Evolutionary conservation across 2,329 filamentous ascomycete species (phyloP), one percentile per base, ranked within the genome.

Genomic region (Aspergillus sp.): DNA sequence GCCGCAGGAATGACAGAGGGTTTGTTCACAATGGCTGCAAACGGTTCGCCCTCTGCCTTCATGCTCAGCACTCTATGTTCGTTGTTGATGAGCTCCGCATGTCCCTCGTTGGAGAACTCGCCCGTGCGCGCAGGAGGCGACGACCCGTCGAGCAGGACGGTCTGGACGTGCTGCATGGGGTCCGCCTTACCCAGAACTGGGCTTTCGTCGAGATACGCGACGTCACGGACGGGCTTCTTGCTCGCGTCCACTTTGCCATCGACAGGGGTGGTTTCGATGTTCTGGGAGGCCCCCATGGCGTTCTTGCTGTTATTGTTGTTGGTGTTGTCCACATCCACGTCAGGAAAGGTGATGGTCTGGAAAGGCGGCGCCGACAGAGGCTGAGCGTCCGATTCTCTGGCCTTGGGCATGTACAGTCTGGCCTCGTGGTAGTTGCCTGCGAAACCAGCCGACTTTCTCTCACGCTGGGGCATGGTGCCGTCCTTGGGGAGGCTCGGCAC

Each of bases 101-200:
- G 56, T 21, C 56, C 54, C 29, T 36, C 55, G 19, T 58, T 60
- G 2, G 25, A 51, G 36, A 32, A 50, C 43, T 58, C 55, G 10
- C 57, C 60, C 21, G 56, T 51, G n/a, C 52, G 55, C 11, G 54
- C 53, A n/a, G 47, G 34, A 17, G 58, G 57, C 10, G 59, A 61
- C 2, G 57, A 59, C 21, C 59, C 54, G 31, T 52, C 52, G n/a
- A 58, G 50, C 29, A 58, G 21, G 29, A 58, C 23, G 4, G 52
- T 54, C 17, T 55, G 50, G 6, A 59, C 53, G 19, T 23, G 46
- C 5, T 44, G 16, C 20, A 47, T 48, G 9, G 40, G 49, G 14
- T 49, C 43, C 7, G 45, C 16, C 10, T 25, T 47, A 17, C 40
- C 40, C 44, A 45, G 13, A n/a, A 21, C 19, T 19, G 20, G 45